phyloP scores from a whole-genome alignment of 2,329 filamentous ascomycete species.

The Alternaria triticina region DNA sequence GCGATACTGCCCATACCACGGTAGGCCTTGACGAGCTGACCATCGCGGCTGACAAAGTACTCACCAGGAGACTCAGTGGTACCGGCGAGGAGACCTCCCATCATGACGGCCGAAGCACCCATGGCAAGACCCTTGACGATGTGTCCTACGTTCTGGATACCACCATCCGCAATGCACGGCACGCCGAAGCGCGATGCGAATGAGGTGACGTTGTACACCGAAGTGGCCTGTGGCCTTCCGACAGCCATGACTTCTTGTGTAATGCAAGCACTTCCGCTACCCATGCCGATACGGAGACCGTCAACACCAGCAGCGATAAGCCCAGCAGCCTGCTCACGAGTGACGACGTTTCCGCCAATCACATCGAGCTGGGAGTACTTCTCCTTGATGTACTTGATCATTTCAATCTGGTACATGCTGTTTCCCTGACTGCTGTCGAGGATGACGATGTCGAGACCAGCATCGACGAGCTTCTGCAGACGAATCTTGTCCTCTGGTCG shows the following conservation, averaged over 20 bases:
- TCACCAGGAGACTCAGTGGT: constrained; percentile 97
- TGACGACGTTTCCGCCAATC: constrained; percentile 98
- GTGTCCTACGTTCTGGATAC: constrained; percentile 97
- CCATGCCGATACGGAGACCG: constrained; percentile 98
- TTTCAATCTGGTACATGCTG: constrained; percentile 97
- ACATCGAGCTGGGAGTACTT: constrained; percentile 87
- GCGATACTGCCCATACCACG: constrained; percentile 99
- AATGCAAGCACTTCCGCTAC: constrained; percentile 96
- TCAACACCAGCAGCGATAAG: constrained; percentile 94
- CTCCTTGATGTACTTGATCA: constrained; percentile 95
- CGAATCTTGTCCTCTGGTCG: constrained; percentile 90
- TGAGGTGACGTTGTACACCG: constrained; percentile 85
- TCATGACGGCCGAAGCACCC: constrained; percentile 96
- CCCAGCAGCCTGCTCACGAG: constrained; percentile 89
- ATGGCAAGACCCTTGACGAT: constrained; percentile 98
- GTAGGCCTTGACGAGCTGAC: constrained; percentile 98
- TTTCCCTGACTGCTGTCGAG: constrained; percentile 98
- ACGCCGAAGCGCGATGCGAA: constrained; percentile 95
- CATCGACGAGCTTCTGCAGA: constrained; percentile 86
- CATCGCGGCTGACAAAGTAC: constrained; percentile 94
- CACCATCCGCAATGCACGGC: constrained; percentile 96
- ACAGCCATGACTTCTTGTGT: constrained; percentile 99
- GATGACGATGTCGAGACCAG: constrained; percentile 92
- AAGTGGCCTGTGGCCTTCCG: constrained; percentile 90
- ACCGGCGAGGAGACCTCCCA: constrained; percentile 96